Evolutionary conservation across 2,329 filamentous ascomycete genomes (phyloP).

Genomic region (Thielaviopsis musarum): DNA sequence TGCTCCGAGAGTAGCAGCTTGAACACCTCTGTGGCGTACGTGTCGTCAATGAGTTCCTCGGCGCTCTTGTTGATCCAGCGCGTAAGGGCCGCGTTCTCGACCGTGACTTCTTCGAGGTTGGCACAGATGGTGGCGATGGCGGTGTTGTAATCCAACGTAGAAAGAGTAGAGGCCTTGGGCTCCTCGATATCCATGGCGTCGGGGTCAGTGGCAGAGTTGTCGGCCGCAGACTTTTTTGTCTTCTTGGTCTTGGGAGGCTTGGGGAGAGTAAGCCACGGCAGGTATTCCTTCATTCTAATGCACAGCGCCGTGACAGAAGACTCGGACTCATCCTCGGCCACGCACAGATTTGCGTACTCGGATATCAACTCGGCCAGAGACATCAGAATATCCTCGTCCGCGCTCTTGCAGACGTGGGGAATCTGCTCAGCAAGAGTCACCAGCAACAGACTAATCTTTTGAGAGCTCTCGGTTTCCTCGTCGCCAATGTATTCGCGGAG

Average conservation of each 20-base stretch:
- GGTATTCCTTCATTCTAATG: conserved; percentile 18
- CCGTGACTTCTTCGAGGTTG: conserved; percentile 16
- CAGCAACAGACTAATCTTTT: conserved; percentile 41
- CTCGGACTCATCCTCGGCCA: conserved; percentile 30
- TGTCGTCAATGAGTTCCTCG: conserved; percentile 65
- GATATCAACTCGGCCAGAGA: conserved; percentile 42
- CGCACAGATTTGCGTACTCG: conserved; percentile 36
- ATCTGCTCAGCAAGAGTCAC: conserved; percentile 64
- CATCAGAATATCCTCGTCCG: conserved; percentile 25
- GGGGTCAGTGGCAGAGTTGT: background rate
- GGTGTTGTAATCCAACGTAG: conserved; percentile 1
- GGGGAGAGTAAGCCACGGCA: conserved; percentile 14
- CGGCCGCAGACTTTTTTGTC: background rate
- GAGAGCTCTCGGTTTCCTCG: conserved; percentile 15
- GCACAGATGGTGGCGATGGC: background rate
- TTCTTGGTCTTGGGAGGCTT: background rate
- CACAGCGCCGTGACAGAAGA: conserved; percentile 18
- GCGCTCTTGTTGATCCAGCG: conserved; percentile 63
- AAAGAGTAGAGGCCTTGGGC: background rate
- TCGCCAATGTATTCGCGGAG: conserved; percentile 30
- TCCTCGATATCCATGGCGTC: conserved; percentile 5
- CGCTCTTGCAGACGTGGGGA: conserved; percentile 44
- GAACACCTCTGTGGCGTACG: conserved; percentile 51
- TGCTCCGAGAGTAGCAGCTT: conserved; percentile 61
- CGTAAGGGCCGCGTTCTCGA: conserved; percentile 35